Evolutionary conservation across 306 rosid genomes (phyloP), one percentile per base, ranked within the genome.

Genomic region (Psophocarpus tetragonolobus): DNA sequence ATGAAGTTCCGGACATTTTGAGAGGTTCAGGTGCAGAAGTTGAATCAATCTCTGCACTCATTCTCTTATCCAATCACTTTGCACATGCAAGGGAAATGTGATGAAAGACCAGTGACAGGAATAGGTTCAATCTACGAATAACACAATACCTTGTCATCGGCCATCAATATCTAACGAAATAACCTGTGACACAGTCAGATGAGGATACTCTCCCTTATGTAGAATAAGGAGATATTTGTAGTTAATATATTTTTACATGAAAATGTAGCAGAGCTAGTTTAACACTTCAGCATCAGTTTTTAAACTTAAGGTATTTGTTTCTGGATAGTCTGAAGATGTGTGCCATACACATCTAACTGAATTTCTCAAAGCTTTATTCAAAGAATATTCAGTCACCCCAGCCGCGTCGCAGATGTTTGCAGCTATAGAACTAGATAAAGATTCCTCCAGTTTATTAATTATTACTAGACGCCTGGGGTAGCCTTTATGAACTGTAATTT

Each of bases 1-100:
- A 86, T 21, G 90, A 81, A 76, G 84, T 60, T 79, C 90, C 93
- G 21, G 97, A 87, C 85, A 89, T 82, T 78, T 86, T 91, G 77
- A 69, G 60, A 81, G 80, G 83, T 41, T 87, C 90, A 63, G 87
- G 74, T 75, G 85, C 77, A 63, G 81, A 72, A 5, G 74, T 70
- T 51, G 71, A 68, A 61, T 80, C 87, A 68, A 85, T 82, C 84
- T 84, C 78, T 67, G 86, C 85, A 76, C 80, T 82, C 88, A 90
- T 86, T 75, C 67, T 72, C 62, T 36, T 74, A 71, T 39, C 45
- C 80, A 79, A 57, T 75, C 82, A 82, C 83, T 80, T 67, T 5
- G 60, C 68, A 53, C 26, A 68, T 11, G 33, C 6, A 63, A 53
- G 8, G 38, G 18, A 30, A 68, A 36, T 14, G 5, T 35, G 67